A percentile compares a stretch with the other conserved stretches of the same genome.
These are phyloP conservation scores for Sarcomyxa edulis DNA, from an alignment of 768 basidiomycete species.

Conservation along the genomic window DNA sequence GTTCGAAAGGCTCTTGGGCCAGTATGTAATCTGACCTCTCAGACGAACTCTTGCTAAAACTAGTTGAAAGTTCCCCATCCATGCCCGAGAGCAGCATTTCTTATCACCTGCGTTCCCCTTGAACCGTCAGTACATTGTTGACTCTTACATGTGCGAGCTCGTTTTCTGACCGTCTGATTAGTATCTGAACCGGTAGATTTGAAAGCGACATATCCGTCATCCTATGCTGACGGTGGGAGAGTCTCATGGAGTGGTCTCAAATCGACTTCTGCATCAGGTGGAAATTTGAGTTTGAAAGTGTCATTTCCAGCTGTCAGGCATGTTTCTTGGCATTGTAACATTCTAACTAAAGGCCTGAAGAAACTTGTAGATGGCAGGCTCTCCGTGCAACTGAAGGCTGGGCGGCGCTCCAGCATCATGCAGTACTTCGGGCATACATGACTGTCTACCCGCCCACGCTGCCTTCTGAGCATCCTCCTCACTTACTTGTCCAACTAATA, in stretches of 20 bases:
- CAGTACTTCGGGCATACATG: conserved; percentile 60
- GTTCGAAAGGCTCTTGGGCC: background rate
- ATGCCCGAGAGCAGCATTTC: conserved; percentile 79
- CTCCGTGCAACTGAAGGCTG: conserved; percentile 79
- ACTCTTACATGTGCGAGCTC: background rate
- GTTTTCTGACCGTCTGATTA: conserved; percentile 17
- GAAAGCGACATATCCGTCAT: conserved; percentile 52
- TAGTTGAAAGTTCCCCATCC: conserved; percentile 79
- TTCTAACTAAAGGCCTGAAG: conserved; percentile 2
- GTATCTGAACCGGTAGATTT: conserved; percentile 50
- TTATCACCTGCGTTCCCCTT: conserved; percentile 75
- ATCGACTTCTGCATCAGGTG: conserved; percentile 29
- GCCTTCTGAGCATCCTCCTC: conserved; percentile 23
- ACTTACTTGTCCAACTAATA: conserved; percentile 53
- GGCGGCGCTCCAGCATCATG: conserved; percentile 81
- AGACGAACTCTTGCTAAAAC: conserved; percentile 28
- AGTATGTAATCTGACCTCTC: conserved; percentile 5
- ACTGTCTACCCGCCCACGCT: conserved; percentile 44
- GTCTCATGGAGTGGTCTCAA: conserved; percentile 65
- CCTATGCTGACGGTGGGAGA: conserved; percentile 55
- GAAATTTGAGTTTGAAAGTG: conserved; percentile 48
- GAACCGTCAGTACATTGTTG: conserved; percentile 37
- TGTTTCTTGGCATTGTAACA: conserved; percentile 7
- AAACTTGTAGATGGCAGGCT: conserved; percentile 53
- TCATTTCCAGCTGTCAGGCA: conserved; percentile 62